These are phyloP conservation scores for Porphyrellus cyaneotinctus DNA, from an alignment of 768 basidiomycete species.

Conservation along the genomic window DNA sequence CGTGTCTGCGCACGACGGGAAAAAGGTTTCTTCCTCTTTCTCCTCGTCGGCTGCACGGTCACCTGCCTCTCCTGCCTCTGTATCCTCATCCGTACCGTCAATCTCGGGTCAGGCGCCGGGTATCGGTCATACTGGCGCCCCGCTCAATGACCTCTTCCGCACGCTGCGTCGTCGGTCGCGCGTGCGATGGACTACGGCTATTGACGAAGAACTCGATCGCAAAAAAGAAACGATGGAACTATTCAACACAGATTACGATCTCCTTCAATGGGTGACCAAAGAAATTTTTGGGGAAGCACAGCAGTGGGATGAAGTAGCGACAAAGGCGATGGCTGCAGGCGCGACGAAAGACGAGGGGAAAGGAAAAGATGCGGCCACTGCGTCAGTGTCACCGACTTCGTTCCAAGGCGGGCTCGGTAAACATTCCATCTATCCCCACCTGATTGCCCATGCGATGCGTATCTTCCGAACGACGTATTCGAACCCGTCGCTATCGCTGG, in stretches of 20 bases:
- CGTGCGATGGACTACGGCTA: slow-evolving; percentile 47
- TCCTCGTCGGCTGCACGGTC: not conserved
- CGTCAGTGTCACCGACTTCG: not conserved
- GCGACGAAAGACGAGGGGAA: not conserved
- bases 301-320: slow-evolving; percentile 46
- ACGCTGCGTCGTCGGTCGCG: slow-evolving; percentile 51
- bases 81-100: not conserved
- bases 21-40: not conserved
- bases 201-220: slow-evolving; percentile 55
- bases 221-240: slow-evolving; percentile 72
- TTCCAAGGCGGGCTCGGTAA: slow-evolving; percentile 40
- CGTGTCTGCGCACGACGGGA: slow-evolving; percentile 33
- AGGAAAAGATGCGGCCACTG: not conserved
- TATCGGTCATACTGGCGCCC: slow-evolving; percentile 13
- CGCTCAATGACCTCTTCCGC: slow-evolving; percentile 49
- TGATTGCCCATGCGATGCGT: slow-evolving; percentile 74
- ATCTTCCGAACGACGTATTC: slow-evolving; percentile 73
- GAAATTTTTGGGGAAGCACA: slow-evolving; percentile 64
- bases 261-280: slow-evolving; percentile 68
- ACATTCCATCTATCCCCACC: slow-evolving; percentile 64
- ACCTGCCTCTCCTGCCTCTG: not conserved
- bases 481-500: slow-evolving; percentile 77
- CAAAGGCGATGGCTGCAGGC: slow-evolving; percentile 31
- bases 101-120: slow-evolving; percentile 10
- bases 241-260: slow-evolving; percentile 62